Evolutionary conservation across 2,329 filamentous ascomycete genomes (phyloP), one percentile per base, ranked within the genome.

Genomic region (Fusarium sarcochroum): DNA sequence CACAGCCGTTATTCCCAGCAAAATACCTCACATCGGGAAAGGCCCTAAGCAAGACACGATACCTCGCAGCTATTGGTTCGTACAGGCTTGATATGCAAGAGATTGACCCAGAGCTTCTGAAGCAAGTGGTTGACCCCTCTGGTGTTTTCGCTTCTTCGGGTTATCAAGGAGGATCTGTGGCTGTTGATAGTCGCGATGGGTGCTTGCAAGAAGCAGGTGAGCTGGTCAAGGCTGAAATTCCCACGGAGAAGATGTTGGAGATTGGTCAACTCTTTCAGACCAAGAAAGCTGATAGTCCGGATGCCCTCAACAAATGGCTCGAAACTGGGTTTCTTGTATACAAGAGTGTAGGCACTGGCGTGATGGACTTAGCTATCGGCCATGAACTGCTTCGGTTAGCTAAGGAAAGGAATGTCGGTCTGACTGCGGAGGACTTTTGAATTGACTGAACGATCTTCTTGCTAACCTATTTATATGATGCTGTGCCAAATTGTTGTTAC

Each of bases 331-430:
- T 91, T 74, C 86, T 91, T 1, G 86, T 92, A 34, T 92, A 90
- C 74, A 92, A 92, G 82, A 87, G 87, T 68, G 89, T 92, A 5
- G 90, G 90, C 0, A 76, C 91, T 55, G 89, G 89, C 1, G 75
- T 92, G 63, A 91, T 91, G 88, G 90, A 92, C 78, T 79, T 92
- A 35, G 85, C 89, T 4, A 87, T 90, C 7, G 89, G 88, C 1
- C 80, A 81, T 27, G 85, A 89, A 70, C 70, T 91, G 58, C 81
- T 91, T 7, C 75, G 80, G 25, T 75, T 90, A 72, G 89, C 88
- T 13, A 83, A 84, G 64, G 81, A 83, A 60, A 83, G 82, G 62
- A 82, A 83, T 1, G 75, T 91, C 32, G 89, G 89, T 0, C 38
- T 72, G 17, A 74, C 63, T 15, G 47, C 53, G 1, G 72, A 73